Percentiles rank a stretch among this genome's conserved stretches.
These are phyloP conservation scores for Alisma plantagoaquatica DNA, from an alignment of 106 monocot genomes.

Conservation along the genomic window DNA sequence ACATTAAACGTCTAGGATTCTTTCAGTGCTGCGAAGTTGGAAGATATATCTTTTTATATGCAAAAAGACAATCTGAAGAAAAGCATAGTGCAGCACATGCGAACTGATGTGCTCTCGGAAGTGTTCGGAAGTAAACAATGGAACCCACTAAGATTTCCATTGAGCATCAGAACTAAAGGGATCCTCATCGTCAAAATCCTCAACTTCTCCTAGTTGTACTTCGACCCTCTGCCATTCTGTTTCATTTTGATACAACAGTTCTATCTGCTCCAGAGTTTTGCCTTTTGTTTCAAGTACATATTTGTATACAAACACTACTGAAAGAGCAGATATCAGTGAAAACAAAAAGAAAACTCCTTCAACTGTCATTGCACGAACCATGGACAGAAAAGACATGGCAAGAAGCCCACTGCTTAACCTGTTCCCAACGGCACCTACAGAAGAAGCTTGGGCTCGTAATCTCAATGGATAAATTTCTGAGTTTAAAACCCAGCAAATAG, in stretches of 20 bases:
- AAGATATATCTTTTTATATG: too few relatives aligned
- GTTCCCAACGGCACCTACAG: conserved; percentile 64
- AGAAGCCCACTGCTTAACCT: conserved; percentile 70
- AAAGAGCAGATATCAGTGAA: conserved; percentile 39
- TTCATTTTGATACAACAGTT: conserved; percentile 45
- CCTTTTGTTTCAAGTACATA: conserved; percentile 92
- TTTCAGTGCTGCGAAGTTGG: too few relatives aligned
- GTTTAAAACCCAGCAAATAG: conserved; percentile 73
- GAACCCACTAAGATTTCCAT: too few relatives aligned
- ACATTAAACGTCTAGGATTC: too few relatives aligned
- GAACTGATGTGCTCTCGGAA: too few relatives aligned
- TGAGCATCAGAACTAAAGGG: too few relatives aligned
- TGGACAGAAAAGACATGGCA: conserved; percentile 86
- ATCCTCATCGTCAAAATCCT: too few relatives aligned
- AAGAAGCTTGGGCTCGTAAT: conserved; percentile 86
- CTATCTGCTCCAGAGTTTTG: conserved; percentile 80
- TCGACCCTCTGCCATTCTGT: conserved; percentile 32
- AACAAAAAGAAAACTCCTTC: conserved; percentile 74
- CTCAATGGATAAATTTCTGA: conserved; percentile 86
- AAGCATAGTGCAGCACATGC: too few relatives aligned
- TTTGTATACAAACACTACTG: conserved; percentile 51
- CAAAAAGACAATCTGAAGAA: too few relatives aligned
- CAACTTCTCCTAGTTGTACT: conserved; percentile 70
- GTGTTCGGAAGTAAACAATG: too few relatives aligned
- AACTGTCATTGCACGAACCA: conserved; percentile 47